These are phyloP conservation scores for Calonectria hawksworthii DNA, from an alignment of 2,329 filamentous ascomycete genomes.

Conservation along the genomic window DNA sequence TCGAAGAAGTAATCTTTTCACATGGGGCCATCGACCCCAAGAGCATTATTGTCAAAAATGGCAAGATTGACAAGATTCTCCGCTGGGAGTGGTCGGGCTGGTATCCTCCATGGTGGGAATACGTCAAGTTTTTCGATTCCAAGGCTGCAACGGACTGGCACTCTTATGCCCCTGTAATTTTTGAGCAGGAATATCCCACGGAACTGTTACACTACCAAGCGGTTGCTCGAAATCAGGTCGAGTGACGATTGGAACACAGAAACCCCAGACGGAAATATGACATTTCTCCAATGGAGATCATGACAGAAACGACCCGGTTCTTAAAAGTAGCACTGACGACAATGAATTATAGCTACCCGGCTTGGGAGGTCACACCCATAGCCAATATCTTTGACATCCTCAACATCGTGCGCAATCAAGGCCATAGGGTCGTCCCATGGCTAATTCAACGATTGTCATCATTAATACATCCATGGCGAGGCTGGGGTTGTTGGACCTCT, in stretches of 20 bases:
- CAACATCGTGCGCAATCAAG: no score
- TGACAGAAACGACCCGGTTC: no score
- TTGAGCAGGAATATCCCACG: slow-evolving; percentile 36
- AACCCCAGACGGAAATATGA: no score
- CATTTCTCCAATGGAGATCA: no score
- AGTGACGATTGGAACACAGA: slow-evolving; percentile 28
- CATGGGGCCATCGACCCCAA: slow-evolving; percentile 46
- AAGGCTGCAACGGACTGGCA: slow-evolving; percentile 51
- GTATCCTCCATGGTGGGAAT: slow-evolving; percentile 54
- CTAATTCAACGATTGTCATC: no score
- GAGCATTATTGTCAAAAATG: slow-evolving; percentile 48
- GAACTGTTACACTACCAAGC: slow-evolving; percentile 51
- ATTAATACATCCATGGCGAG: no score
- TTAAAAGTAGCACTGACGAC: no score
- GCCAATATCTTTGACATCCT: no score
- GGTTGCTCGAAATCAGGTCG: slow-evolving; percentile 46
- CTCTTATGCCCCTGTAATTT: slow-evolving; percentile 48
- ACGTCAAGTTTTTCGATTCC: slow-evolving; percentile 52
- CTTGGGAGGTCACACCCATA: no score
- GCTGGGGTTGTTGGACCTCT: no score
- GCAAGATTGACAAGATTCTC: slow-evolving; percentile 42
- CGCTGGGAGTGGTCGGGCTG: slow-evolving; percentile 51
- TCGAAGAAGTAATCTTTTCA: slow-evolving; percentile 35
- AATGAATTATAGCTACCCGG: no score
- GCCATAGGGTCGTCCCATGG: no score